Evolutionary conservation across 75 land plant genomes (phyloP).

Genomic region (Chamaecyparis obtusa): DNA sequence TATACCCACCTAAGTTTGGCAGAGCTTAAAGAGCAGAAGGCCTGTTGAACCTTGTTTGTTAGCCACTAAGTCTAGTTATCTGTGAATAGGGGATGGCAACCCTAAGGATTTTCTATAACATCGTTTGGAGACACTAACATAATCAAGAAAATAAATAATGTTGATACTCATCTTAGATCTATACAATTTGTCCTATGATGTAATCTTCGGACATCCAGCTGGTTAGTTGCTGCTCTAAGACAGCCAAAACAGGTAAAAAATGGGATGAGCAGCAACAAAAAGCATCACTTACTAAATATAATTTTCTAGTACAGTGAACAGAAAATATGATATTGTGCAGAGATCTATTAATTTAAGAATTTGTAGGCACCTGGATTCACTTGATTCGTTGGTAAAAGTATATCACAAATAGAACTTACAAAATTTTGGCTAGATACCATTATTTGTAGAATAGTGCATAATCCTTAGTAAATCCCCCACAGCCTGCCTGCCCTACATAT

Average conservation of each 20-base stretch:
- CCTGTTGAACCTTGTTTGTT: no score
- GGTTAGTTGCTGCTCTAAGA: no score
- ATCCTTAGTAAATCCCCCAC: background rate
- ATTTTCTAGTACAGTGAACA: background rate
- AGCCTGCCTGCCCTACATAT: background rate
- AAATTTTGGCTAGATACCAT: background rate
- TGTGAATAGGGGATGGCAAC: no score
- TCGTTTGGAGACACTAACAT: no score
- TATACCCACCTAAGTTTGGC: no score
- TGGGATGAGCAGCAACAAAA: background rate
- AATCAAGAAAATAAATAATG: no score
- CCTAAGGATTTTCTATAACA: no score
- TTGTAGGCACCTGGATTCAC: background rate
- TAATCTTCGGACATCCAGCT: no score
- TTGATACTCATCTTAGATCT: no score
- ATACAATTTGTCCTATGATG: no score
- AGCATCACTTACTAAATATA: background rate
- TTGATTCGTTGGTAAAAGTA: background rate
- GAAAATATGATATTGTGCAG: background rate
- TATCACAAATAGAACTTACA: background rate
- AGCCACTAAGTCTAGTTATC: no score
- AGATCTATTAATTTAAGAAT: background rate
- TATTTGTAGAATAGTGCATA: background rate
- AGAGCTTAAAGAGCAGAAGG: no score
- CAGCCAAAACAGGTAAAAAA: background rate